phyloP scores from a whole-genome alignment of 805 yeast species.

The Suhomyces pyralidae region DNA sequence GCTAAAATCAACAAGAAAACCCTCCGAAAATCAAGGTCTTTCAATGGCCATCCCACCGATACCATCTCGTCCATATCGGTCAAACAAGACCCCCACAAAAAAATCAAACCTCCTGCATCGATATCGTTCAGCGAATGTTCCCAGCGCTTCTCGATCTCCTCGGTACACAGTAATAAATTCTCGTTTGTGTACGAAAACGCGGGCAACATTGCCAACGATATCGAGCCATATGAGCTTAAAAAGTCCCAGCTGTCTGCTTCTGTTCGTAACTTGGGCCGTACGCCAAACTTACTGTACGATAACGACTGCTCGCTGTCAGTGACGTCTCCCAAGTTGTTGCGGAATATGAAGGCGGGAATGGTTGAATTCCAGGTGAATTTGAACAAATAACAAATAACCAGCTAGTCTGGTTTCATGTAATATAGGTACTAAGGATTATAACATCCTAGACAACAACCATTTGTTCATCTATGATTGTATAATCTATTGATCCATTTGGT shows the following conservation, averaged over 20 bases:
- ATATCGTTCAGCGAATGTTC: slow-evolving; percentile 11
- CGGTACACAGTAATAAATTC: slow-evolving; percentile 7
- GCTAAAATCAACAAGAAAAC: slow-evolving; percentile 11
- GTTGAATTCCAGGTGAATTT: slow-evolving; percentile 14
- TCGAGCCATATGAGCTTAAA: slow-evolving; percentile 2
- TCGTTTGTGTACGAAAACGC: slow-evolving; percentile 14
- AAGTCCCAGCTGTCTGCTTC: slow-evolving; percentile 2
- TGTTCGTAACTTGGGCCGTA: not conserved
- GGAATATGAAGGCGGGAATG: slow-evolving; percentile 15
- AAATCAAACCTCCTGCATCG: slow-evolving; percentile 5
- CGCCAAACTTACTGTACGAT: slow-evolving; percentile 4
- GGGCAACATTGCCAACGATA: slow-evolving; percentile 1
- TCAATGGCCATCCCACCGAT: slow-evolving; percentile 3
- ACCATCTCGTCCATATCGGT: not conserved
- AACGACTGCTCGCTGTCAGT: not conserved
- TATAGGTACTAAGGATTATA: not conserved
- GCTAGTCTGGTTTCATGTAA: not conserved
- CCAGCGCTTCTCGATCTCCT: slow-evolving; percentile 7
- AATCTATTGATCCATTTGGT: too few species aligned
- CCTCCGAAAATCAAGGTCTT: slow-evolving; percentile 11
- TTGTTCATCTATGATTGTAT: not conserved
- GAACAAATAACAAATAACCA: slow-evolving; percentile 1
- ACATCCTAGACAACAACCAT: not conserved
- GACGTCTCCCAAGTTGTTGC: slow-evolving; percentile 5
- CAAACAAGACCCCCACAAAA: not conserved